These are phyloP conservation scores for Apiotrichum porosum DNA, from an alignment of 1,284 basidiomycete species.

Conservation along the genomic window DNA sequence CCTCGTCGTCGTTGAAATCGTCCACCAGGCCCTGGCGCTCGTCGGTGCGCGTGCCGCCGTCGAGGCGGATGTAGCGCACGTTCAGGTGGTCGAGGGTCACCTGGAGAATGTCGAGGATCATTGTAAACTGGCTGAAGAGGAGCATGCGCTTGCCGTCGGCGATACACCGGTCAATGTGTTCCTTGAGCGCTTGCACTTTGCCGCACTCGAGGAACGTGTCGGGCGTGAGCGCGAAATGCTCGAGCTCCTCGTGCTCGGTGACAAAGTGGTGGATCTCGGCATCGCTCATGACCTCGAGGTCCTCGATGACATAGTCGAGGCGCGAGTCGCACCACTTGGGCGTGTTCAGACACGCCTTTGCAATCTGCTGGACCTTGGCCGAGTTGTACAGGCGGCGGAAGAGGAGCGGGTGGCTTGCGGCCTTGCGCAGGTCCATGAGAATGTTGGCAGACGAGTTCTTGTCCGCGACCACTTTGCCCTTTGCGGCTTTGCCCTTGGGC, in stretches of 20 bases:
- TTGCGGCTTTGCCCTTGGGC: conserved; percentile 51
- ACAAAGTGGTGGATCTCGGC: conserved; percentile 78
- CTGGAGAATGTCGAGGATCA: conserved; percentile 88
- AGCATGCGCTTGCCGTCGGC: conserved; percentile 74
- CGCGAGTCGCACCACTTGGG: conserved; percentile 74
- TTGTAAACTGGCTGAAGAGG: conserved; percentile 96
- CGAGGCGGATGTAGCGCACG: conserved; percentile 81
- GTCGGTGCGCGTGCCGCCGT: conserved; percentile 90
- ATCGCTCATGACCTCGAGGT: conserved; percentile 90
- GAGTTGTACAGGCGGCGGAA: conserved; percentile 83
- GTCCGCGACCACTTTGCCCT: conserved; percentile 53
- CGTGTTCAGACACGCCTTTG: conserved; percentile 81
- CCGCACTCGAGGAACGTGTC: conserved; percentile 82
- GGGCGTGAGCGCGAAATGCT: conserved; percentile 68
- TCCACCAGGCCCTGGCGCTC: conserved; percentile 90
- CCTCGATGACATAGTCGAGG: conserved; percentile 78
- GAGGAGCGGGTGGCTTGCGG: conserved; percentile 91
- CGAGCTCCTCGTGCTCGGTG: conserved; percentile 70
- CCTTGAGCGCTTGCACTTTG: conserved; percentile 72
- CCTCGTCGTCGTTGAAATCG: conserved; percentile 88
- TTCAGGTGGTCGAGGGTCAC: conserved; percentile 71
- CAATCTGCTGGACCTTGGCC: conserved; percentile 65
- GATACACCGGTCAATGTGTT: conserved; percentile 66
- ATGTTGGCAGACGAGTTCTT: conserved; percentile 63
- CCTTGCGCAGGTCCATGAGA: conserved; percentile 93